Conservation (phyloP, 257 asterid genomes). For the Coffea canephora region DNA sequence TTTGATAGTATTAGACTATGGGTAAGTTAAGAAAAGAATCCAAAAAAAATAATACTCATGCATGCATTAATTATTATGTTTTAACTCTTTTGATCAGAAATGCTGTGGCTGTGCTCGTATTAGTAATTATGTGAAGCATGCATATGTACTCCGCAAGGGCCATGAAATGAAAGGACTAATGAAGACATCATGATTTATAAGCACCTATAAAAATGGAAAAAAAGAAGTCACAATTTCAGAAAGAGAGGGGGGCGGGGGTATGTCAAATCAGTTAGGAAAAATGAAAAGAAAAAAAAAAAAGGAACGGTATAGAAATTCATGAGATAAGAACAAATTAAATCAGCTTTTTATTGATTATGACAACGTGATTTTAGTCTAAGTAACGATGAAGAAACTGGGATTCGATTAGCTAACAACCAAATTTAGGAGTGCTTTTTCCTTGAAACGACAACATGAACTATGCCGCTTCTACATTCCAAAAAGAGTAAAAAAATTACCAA, state of each 20-base stretch:
- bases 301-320: not conserved
- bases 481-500: not conserved
- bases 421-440: not conserved
- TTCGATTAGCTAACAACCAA: not conserved
- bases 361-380: not conserved
- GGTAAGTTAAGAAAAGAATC: not conserved
- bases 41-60: not conserved
- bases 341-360: not conserved
- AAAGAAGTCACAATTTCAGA: not conserved
- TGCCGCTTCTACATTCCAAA: too few relatives aligned
- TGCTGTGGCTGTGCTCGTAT: not conserved
- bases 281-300: not conserved
- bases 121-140: not conserved
- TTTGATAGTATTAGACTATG: not conserved
- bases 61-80: not conserved
- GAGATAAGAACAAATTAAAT: slow-evolving; percentile 10
- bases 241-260: not conserved
- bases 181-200: not conserved
- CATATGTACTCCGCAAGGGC: not conserved
- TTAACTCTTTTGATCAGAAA: not conserved
- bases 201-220: not conserved
- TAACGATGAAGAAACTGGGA: not conserved
- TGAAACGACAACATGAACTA: not conserved
- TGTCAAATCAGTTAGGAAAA: not conserved
- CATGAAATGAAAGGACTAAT: not conserved